These are phyloP conservation scores for Kalmusia sp. DNA, from an alignment of 2,329 filamentous ascomycete genomes.

Conservation along the genomic window DNA sequence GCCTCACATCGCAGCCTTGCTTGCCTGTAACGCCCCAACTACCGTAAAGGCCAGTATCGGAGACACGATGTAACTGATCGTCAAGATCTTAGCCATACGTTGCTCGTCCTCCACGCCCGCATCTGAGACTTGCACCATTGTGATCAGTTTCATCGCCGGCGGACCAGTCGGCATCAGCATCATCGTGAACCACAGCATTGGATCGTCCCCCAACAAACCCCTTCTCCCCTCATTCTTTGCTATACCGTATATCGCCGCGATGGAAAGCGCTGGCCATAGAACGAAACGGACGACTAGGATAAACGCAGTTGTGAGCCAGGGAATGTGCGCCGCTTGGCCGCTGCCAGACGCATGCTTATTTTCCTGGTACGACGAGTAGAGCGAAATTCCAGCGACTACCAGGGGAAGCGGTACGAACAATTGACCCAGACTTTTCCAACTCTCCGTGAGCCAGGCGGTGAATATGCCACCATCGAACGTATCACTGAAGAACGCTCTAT, in stretches of 20 bases:
- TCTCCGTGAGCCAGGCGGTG: conserved; percentile 38
- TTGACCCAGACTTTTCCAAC: conserved; percentile 34
- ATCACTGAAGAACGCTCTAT: conserved; percentile 33
- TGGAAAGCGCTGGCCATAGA: conserved; percentile 41
- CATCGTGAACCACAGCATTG: conserved; percentile 69
- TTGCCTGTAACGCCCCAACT: conserved; percentile 38
- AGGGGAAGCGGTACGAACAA: conserved; percentile 38
- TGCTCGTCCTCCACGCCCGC: conserved; percentile 54
- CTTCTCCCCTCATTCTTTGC: conserved; percentile 55
- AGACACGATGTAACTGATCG: conserved; percentile 40
- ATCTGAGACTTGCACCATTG: conserved; percentile 58
- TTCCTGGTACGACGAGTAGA: conserved; percentile 34
- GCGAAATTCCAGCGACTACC: conserved; percentile 36
- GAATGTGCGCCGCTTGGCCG: conserved; percentile 7
- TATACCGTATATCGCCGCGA: conserved; percentile 61
- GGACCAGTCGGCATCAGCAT: conserved; percentile 66
- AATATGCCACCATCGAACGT: conserved; percentile 35
- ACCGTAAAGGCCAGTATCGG: conserved; percentile 40
- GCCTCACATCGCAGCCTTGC: conserved; percentile 30
- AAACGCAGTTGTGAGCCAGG: conserved; percentile 29
- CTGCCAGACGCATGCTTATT: conserved; percentile 10
- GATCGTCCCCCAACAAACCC: conserved; percentile 60
- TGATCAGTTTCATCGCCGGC: conserved; percentile 60
- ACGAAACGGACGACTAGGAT: conserved; percentile 36
- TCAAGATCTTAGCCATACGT: conserved; percentile 59